phyloP scores from a whole-genome alignment of 805 yeast species.

The Wickerhamiella qilinensis region DNA sequence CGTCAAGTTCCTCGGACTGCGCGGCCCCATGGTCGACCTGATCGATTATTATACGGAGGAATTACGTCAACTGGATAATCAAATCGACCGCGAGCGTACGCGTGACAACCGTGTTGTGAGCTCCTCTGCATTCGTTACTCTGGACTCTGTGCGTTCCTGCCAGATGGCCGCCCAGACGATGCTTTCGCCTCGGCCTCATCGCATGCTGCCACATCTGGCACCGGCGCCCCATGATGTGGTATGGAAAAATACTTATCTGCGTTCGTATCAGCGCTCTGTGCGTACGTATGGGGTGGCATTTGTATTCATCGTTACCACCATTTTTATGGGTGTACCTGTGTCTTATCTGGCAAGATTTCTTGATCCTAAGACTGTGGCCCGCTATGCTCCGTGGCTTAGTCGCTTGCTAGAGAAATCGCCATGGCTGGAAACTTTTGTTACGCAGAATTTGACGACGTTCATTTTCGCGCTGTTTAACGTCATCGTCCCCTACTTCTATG shows the following conservation, averaged over 20 bases:
- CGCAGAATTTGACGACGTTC: conserved; percentile 84
- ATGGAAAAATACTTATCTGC: conserved; percentile 79
- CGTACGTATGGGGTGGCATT: conserved; percentile 50
- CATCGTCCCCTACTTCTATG: conserved; percentile 70
- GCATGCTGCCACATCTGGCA: conserved; percentile 66
- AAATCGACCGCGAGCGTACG: conserved; percentile 46
- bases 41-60: conserved; percentile 60
- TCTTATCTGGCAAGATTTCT: conserved; percentile 69
- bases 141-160: conserved; percentile 90
- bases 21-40: conserved; percentile 64
- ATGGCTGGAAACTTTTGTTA: conserved; percentile 65
- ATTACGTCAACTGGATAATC: conserved; percentile 52
- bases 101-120: conserved; percentile 58
- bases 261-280: conserved; percentile 52
- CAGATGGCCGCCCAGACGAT: conserved; percentile 96
- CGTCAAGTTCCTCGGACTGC: conserved; percentile 42
- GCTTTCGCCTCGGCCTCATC: conserved; percentile 74
- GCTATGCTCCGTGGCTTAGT: conserved; percentile 73
- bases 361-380: conserved; percentile 60
- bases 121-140: conserved; percentile 83
- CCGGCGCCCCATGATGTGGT: conserved; percentile 94
- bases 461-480: conserved; percentile 73
- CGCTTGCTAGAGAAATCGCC: conserved; percentile 42
- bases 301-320: conserved; percentile 50
- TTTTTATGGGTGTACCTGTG: conserved; percentile 68